phyloP scores from a whole-genome alignment of 2,329 filamentous ascomycete genomes.

The Cercospora sesami region DNA sequence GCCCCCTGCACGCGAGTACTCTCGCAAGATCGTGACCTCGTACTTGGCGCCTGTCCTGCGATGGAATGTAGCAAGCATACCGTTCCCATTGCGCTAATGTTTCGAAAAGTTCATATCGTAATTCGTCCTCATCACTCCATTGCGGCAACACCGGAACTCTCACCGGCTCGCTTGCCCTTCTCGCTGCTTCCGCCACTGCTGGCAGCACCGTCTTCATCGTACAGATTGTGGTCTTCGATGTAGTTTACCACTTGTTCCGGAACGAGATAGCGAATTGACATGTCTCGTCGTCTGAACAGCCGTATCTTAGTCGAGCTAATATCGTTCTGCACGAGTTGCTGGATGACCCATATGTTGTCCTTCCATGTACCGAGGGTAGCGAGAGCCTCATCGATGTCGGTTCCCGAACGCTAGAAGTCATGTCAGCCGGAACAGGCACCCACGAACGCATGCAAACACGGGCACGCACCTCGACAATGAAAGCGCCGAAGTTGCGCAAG shows the following conservation, averaged over 20 bases:
- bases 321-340: conserved; percentile 83
- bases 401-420: conserved; percentile 67
- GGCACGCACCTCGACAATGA: conserved; percentile 62
- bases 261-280: conserved; percentile 77
- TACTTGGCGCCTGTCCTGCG: background rate
- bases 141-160: conserved; percentile 33
- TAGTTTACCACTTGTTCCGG: conserved; percentile 69
- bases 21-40: conserved; percentile 1
- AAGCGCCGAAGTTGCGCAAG: conserved; percentile 76
- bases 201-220: conserved; percentile 41
- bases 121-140: background rate
- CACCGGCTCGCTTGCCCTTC: conserved; percentile 35
- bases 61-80: background rate
- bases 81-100: background rate
- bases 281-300: conserved; percentile 72
- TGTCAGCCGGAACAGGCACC: background rate
- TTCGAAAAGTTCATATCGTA: background rate
- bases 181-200: conserved; percentile 33
- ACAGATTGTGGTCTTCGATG: conserved; percentile 42
- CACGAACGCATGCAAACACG: background rate
- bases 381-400: conserved; percentile 83
- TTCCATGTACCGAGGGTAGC: conserved; percentile 79
- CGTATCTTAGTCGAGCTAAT: conserved; percentile 81
- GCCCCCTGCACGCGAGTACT: background rate
- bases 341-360: conserved; percentile 83